These are phyloP conservation scores for Neoarthrinium moseri DNA, from an alignment of 2,329 filamentous ascomycete species.

Conservation along the genomic window DNA sequence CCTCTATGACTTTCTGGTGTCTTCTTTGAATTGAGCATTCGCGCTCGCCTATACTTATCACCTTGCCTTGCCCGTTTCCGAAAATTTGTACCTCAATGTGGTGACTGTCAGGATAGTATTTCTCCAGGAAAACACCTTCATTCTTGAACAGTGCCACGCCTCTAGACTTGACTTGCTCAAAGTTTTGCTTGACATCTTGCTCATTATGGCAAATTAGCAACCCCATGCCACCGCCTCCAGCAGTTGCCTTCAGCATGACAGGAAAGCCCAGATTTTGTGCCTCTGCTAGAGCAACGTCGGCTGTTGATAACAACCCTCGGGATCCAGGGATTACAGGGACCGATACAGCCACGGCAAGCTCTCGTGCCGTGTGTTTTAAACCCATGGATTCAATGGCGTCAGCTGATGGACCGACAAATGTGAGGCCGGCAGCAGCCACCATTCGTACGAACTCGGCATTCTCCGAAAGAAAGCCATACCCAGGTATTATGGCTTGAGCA, in stretches of 20 bases:
- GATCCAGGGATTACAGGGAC: slow-evolving; percentile 32
- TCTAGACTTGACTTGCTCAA: slow-evolving; percentile 53
- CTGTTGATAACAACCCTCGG: slow-evolving; percentile 11
- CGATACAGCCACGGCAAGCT: slow-evolving; percentile 23
- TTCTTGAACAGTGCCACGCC: slow-evolving; percentile 60
- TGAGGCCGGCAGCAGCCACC: neutral
- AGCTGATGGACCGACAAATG: slow-evolving; percentile 5
- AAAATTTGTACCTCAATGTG: slow-evolving; percentile 70
- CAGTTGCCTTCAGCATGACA: slow-evolving; percentile 59
- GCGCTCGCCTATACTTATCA: slow-evolving; percentile 61
- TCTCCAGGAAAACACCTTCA: slow-evolving; percentile 61
- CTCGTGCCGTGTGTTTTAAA: slow-evolving; percentile 35
- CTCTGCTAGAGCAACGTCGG: slow-evolving; percentile 51
- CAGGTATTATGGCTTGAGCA: slow-evolving; percentile 7
- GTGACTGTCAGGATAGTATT: slow-evolving; percentile 58
- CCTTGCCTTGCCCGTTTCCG: slow-evolving; percentile 57
- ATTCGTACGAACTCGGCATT: slow-evolving; percentile 5
- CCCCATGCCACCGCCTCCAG: slow-evolving; percentile 65
- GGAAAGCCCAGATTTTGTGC: slow-evolving; percentile 31
- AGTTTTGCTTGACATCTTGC: slow-evolving; percentile 50
- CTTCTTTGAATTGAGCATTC: slow-evolving; percentile 68
- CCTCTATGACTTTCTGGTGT: slow-evolving; percentile 71
- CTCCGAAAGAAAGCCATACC: slow-evolving; percentile 11
- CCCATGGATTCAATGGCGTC: slow-evolving; percentile 23
- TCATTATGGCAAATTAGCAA: slow-evolving; percentile 52